phyloP scores from a whole-genome alignment of 2,329 filamentous ascomycete species.

The Penicillium sp. region DNA sequence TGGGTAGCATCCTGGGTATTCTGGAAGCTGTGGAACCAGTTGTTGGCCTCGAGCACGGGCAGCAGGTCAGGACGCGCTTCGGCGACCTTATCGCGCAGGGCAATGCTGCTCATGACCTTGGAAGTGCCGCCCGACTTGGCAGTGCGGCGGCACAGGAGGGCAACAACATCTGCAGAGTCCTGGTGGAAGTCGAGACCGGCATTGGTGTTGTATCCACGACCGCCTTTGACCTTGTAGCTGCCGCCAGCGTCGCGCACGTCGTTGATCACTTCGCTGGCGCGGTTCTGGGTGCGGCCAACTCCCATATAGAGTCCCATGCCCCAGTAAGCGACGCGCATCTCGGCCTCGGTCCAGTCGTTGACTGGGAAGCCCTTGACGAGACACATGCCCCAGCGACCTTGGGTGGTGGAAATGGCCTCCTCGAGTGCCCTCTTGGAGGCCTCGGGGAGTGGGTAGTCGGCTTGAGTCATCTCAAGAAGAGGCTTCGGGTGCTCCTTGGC shows the following conservation, averaged over 20 bases:
- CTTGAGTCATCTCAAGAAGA: neutral
- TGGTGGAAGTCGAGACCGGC: conserved; percentile 10
- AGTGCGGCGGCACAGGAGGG: neutral
- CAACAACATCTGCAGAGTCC: conserved; percentile 14
- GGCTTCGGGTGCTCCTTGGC: neutral
- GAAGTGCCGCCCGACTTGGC: neutral
- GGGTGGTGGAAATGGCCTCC: conserved; percentile 5
- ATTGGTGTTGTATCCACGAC: conserved; percentile 10
- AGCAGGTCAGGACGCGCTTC: neutral
- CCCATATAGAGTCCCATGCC: conserved; percentile 48
- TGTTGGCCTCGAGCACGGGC: neutral
- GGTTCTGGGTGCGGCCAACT: conserved; percentile 57
- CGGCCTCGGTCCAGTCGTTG: conserved; percentile 5
- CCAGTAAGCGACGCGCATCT: conserved; percentile 11
- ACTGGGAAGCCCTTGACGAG: conserved; percentile 7
- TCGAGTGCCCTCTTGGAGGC: neutral
- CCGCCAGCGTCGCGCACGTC: conserved; percentile 42
- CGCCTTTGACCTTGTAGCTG: conserved; percentile 47
- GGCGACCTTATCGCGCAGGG: neutral
- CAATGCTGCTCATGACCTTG: neutral
- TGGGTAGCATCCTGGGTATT: neutral
- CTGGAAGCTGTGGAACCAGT: neutral
- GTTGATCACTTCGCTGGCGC: conserved; percentile 10
- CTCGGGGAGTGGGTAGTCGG: neutral
- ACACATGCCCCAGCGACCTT: conserved; percentile 11